phyloP scores from a whole-genome alignment of 176 grass and related monocot species.

The Oryza nivara region DNA sequence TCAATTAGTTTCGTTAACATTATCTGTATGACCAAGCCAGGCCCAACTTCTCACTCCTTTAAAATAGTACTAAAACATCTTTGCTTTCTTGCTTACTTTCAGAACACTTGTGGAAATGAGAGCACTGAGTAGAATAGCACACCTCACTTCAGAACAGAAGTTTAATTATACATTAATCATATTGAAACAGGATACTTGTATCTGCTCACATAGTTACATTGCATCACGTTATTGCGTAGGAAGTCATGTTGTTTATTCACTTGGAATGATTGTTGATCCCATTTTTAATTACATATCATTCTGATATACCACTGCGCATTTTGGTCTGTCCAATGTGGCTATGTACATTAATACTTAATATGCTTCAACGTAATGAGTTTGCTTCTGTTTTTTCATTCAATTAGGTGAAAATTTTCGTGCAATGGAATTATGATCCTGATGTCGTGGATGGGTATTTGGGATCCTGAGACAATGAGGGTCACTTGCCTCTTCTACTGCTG shows the following conservation, averaged over 20 bases:
- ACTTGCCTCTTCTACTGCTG: too few relatives aligned
- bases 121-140: not conserved
- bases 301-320: not conserved
- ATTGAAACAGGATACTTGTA: not conserved
- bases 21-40: not conserved
- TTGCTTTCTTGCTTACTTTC: not conserved
- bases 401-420: conserved; percentile 14
- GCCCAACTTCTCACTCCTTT: not conserved
- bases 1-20: not conserved
- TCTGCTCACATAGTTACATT: not conserved
- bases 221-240: not conserved
- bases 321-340: not conserved
- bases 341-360: not conserved
- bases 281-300: not conserved
- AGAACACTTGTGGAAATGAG: conserved; percentile 7
- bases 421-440: not conserved
- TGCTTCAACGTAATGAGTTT: too few relatives aligned
- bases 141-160: not conserved
- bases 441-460: not conserved
- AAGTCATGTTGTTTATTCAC: not conserved
- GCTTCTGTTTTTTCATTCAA: not conserved
- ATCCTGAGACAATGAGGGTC: too few relatives aligned
- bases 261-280: not conserved
- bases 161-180: conserved; percentile 1
- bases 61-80: not conserved